These are phyloP conservation scores for Talaromyces pinophilus DNA, from an alignment of 2,329 filamentous ascomycete genomes.

Conservation along the genomic window DNA sequence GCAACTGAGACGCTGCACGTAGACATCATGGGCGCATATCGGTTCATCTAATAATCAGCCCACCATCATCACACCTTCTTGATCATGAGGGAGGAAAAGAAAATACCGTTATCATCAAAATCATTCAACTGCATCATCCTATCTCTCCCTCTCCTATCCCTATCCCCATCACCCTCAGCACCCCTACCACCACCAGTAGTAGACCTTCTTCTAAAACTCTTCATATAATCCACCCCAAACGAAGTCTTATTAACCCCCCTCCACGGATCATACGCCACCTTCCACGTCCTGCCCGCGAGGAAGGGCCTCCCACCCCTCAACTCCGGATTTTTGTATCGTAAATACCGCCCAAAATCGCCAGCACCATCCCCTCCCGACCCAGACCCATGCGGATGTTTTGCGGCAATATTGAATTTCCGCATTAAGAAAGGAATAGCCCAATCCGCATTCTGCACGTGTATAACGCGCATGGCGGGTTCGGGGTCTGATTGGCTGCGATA, in stretches of 20 bases:
- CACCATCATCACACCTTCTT: neutral
- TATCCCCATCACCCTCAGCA: slow-evolving; percentile 12
- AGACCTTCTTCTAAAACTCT: slow-evolving; percentile 39
- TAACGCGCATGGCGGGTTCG: slow-evolving; percentile 35
- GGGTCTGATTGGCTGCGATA: slow-evolving; percentile 34
- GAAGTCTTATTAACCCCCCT: slow-evolving; percentile 52
- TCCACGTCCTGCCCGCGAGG: slow-evolving; percentile 55
- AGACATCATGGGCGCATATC: slow-evolving; percentile 52
- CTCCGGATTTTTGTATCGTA: slow-evolving; percentile 50
- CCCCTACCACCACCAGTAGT: neutral
- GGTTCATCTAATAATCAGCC: slow-evolving; percentile 39
- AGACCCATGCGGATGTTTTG: slow-evolving; percentile 35
- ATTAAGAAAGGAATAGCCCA: slow-evolving; percentile 55
- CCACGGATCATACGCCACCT: slow-evolving; percentile 54
- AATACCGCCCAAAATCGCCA: slow-evolving; percentile 51
- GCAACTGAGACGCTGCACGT: slow-evolving; percentile 52
- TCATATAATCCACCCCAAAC: slow-evolving; percentile 56
- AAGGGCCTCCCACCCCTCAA: slow-evolving; percentile 54
- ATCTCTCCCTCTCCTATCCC: slow-evolving; percentile 31
- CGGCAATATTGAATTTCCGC: slow-evolving; percentile 54
- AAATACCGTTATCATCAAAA: slow-evolving; percentile 45
- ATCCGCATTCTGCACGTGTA: slow-evolving; percentile 56
- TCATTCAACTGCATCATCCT: slow-evolving; percentile 56
- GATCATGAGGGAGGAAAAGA: neutral
- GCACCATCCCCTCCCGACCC: slow-evolving; percentile 34